Evolutionary conservation across 208 protist species (phyloP), one percentile per base, ranked within the genome.

Genomic region (Leishmania guyanensis): DNA sequence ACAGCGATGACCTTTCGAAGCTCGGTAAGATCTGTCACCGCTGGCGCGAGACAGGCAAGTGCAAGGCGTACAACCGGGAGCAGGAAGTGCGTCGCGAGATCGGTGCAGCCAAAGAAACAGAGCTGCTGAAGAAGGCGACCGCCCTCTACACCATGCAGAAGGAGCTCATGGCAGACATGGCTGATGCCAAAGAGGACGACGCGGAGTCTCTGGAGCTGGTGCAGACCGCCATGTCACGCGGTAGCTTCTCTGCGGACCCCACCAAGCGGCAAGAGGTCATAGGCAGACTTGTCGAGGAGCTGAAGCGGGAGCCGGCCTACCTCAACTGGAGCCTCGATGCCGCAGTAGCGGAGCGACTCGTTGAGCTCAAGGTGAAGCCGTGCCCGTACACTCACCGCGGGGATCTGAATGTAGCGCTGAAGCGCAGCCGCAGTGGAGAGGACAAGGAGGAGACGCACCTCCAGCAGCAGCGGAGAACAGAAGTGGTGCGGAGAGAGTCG

Each of bases 281-380:
- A 4, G 48, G 43, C 14, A 72, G 72, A 17, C 86, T 95, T 29
- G 68, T 97, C 20, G 85, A 84, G 20, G 92, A 95, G 86, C 84
- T 97, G 65, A 92, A 93, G 84, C 75, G 86, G 79, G 91, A 96
- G 84, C 84, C 89, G 51, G 86, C 84, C 39, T 97, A 96, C 71
- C 78, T 85, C 53, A 86, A 93, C 75, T 97, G 94, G 92, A 95
- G 88, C 79, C 83, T 97, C 12, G 92, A 97, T 60, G 89, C 86
- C 33, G 92, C 81, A 33, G 87, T 96, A 22, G 89, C 84, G 70
- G 90, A 92, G 82, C 75, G 75, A 33, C 87, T 97, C 87, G 87
- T 94, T 26, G 72, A 79, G 58, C 78, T 83, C 66, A 33, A 81
- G 10, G 56, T 92, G 36, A 84, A 82, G 12, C 87, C 79, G 33